phyloP scores from a whole-genome alignment of 2,329 filamentous ascomycete genomes.

The Meredithiella fracta region DNA sequence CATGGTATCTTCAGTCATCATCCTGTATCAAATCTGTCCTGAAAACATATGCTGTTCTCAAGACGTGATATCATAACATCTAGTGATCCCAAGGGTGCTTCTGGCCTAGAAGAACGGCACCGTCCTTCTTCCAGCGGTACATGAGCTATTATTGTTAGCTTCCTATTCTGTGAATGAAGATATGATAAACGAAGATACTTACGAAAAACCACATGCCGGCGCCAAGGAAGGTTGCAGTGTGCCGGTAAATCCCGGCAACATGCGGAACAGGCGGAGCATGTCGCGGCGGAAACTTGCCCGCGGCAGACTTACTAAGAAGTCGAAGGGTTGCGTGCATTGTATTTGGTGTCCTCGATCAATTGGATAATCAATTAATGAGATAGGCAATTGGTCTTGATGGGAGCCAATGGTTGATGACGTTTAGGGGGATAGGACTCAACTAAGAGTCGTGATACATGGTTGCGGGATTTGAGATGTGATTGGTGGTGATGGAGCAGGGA shows the following conservation, averaged over 20 bases:
- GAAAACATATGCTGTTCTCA: not conserved
- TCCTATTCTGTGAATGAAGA: not conserved
- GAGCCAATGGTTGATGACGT: not conserved
- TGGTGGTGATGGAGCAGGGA: not conserved
- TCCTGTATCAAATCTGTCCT: not conserved
- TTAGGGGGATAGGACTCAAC: not conserved
- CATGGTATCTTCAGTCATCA: not conserved
- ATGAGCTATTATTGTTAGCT: constrained; percentile 46
- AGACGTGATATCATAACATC: constrained; percentile 18
- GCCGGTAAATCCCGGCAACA: constrained; percentile 54
- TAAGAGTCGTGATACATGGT: not conserved
- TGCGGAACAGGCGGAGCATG: constrained; percentile 28
- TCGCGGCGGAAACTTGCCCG: constrained; percentile 11
- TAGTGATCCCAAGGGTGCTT: constrained; percentile 96
- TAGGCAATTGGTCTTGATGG: not conserved
- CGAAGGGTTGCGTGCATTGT: not conserved
- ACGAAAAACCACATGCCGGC: constrained; percentile 99
- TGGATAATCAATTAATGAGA: not conserved
- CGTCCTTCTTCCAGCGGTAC: constrained; percentile 94
- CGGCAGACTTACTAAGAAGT: not conserved
- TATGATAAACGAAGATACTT: constrained; percentile 22
- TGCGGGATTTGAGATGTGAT: not conserved
- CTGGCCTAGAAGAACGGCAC: constrained; percentile 72
- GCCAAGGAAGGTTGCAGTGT: constrained; percentile 70
- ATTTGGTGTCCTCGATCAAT: not conserved